Percentiles rank a stretch among this genome's conserved stretches.
Conservation (phyloP, 169 alveolate species). For the Amoebophrya sp. region DNA sequence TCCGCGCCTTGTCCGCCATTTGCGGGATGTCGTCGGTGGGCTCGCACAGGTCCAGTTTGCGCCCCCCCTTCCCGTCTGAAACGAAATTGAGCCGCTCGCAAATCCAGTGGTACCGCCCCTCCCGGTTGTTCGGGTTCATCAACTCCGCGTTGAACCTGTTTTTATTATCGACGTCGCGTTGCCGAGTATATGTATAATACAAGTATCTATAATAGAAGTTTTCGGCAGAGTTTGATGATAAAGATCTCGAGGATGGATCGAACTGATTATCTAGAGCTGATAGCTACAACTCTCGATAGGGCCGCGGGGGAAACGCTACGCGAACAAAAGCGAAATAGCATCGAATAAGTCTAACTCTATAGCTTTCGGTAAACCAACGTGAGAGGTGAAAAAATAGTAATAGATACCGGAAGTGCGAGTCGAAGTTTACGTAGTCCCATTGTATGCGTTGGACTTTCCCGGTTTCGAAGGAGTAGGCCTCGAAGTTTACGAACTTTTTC, state of each 20-base stretch:
- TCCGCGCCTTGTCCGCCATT: neutral
- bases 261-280: too few species aligned
- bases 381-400: too few species aligned
- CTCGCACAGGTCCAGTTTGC: neutral
- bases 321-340: too few species aligned
- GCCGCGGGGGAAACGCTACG: too few species aligned
- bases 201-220: too few species aligned
- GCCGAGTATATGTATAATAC: too few species aligned
- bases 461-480: neutral
- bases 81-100: slow-evolving; percentile 14
- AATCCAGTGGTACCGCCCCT: slow-evolving; percentile 13
- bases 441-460: neutral
- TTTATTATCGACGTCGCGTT: too few species aligned
- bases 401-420: neutral
- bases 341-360: too few species aligned
- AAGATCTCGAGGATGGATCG: too few species aligned
- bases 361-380: too few species aligned
- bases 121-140: slow-evolving; percentile 21
- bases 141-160: slow-evolving; percentile 11
- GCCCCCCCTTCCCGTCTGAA: neutral
- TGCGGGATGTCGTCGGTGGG: neutral
- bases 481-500: neutral
- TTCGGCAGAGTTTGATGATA: too few species aligned
- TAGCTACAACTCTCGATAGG: too few species aligned
- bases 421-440: slow-evolving; percentile 3